phyloP scores from a whole-genome alignment of 140 eudicot species.

The Flaveria floridana region DNA sequence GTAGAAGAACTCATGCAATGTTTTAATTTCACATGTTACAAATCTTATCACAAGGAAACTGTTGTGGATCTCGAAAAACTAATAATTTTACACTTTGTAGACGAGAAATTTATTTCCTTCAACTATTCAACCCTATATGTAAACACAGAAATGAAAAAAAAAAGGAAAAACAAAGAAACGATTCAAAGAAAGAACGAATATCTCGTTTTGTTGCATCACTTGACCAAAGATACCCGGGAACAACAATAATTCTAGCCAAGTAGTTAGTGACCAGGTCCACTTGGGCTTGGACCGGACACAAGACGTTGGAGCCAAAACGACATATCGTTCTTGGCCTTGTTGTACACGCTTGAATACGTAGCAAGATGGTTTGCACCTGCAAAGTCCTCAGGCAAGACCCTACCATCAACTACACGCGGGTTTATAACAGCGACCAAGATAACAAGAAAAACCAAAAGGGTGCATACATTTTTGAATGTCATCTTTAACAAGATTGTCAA shows the following conservation, averaged over 20 bases:
- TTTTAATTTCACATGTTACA: too few species aligned
- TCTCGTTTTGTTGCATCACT: background rate
- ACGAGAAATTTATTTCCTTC: too few species aligned
- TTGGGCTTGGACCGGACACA: slow-evolving; percentile 60
- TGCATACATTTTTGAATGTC: slow-evolving; percentile 30
- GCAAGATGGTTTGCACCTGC: slow-evolving; percentile 34
- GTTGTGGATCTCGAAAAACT: too few species aligned
- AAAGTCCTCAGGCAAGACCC: slow-evolving; percentile 48
- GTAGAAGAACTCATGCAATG: too few species aligned
- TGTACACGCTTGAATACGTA: slow-evolving; percentile 37
- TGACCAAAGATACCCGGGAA: background rate
- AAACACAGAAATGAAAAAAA: too few species aligned
- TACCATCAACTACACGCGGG: slow-evolving; percentile 36
- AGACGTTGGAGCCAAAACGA: slow-evolving; percentile 49
- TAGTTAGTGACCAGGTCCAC: slow-evolving; percentile 51
- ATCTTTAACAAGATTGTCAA: too few species aligned
- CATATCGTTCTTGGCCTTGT: slow-evolving; percentile 42
- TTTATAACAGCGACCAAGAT: slow-evolving; percentile 31
- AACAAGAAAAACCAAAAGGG: slow-evolving; percentile 25
- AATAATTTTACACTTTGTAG: too few species aligned
- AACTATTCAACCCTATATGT: too few species aligned
- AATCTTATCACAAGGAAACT: too few species aligned
- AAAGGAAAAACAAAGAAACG: background rate
- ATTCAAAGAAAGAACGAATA: slow-evolving; percentile 22
- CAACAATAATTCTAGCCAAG: background rate